Evolutionary conservation across 345 rosid species (phyloP), one percentile per base, ranked within the genome.

Genomic region (Melastoma malabathricum): DNA sequence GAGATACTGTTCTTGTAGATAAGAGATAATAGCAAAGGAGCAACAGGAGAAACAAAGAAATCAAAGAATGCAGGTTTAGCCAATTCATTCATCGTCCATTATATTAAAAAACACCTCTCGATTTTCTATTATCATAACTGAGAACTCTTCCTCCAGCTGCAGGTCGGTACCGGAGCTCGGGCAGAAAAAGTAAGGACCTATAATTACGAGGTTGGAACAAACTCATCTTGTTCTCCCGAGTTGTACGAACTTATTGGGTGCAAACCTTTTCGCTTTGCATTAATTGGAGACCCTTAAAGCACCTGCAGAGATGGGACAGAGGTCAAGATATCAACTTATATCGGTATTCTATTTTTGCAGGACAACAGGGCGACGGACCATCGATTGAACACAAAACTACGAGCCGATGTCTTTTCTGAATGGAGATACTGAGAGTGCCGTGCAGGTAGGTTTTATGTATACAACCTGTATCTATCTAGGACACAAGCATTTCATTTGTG

Each of bases 91-190:
- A 34, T 49, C 12, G 9, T 34, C 41, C 41, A 5, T 34, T 34
- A 8, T 34, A 34, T 34, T 34, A 6, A 34, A 34, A 34, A 34
- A 39, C 49, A 31, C 46, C 22, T 29, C 31, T 23, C 34, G 25
- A 15, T 48, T 48, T 8, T 25, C 39, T 64, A 23, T 41, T 22
- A n/a, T 49, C 0, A 0, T 0, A 3, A 41, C 20, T 7, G 18
- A 34, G 0, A 2, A 51, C 44, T 16, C 55, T n/a, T 13, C 16
- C 19, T 34, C 10, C 41, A n/a, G 31, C 52, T 67, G 65, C 74
- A 90, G 96, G 84, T 92, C 59, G 98, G 98, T 8, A 84, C 86
- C 38, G 98, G 96, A 59, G 82, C 95, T 64, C 96, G 93, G 63
- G 75, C 96, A 2, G 98, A 92, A 66, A 92, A 92, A 76, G 87